Base-by-base conservation (phyloP, 176 grass and related monocot species). In the Musa itinerans region DNA sequence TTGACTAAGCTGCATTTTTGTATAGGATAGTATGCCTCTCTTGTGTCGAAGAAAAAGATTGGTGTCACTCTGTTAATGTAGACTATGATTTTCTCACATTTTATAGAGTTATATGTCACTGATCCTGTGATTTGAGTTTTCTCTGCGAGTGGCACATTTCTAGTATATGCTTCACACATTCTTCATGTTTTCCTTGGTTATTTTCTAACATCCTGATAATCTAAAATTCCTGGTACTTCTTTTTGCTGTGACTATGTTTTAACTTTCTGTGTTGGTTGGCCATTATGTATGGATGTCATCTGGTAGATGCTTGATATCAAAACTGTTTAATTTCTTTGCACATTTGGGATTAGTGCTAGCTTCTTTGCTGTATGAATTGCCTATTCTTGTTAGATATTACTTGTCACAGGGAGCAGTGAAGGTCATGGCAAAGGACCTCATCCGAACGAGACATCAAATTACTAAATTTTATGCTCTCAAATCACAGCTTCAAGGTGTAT, bases 391-490 rank as follows among this genome's bases (percentile, higher is more conserved):
- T 29, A 50, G 11, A 57, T 34, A 56, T 27, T 27, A 9, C 53
- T 26, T 56, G 17, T 74, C 27, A 74, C 72, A 74, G 72, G 72
- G 21, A 11, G 72, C 72, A 17, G 72, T 74, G 2, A 74, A 74
- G 25, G 72, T 74, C 12, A 74, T 74, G 72, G 72, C 72, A 58
- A 74, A 74, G 53, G 72, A 74, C 17, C 72, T 74, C 53, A 74
- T 74, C 16, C 53, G 72, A 74, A 74, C 72, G 8, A 56, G 72
- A 34, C 72, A 74, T 56, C 72, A 74, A 53, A 74, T 74, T 1
- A 74, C 72, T 10, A 74, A 74, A 19, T 74, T 74, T 58, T 56
- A 74, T 57, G 72, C 72, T 57, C 72, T 74, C 13, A 74, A 74
- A 74, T 74, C 72, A 26, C 72, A 74, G 20, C 72, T 74, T 9